phyloP scores from a whole-genome alignment of 2,329 filamentous ascomycete genomes.

The Parastagonospora avenae region DNA sequence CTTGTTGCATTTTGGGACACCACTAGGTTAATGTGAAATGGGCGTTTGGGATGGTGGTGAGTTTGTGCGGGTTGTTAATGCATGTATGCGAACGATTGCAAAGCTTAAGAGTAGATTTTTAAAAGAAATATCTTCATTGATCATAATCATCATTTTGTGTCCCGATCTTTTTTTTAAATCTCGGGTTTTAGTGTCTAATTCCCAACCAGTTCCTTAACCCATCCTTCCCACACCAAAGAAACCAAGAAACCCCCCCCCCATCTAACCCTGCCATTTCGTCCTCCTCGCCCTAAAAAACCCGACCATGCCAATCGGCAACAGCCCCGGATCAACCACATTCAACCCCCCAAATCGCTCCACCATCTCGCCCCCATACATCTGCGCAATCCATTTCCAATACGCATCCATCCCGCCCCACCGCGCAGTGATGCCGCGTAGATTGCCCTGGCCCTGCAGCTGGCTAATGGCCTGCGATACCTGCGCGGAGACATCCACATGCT shows the following conservation, averaged over 20 bases:
- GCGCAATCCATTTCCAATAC: constrained; percentile 46
- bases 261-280: constrained; percentile 40
- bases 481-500: constrained; percentile 23
- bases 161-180: too few relatives aligned
- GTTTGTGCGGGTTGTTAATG: too few relatives aligned
- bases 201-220: too few relatives aligned
- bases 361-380: constrained; percentile 46
- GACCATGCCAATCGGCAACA: constrained; percentile 46
- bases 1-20: too few relatives aligned
- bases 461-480: constrained; percentile 27
- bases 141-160: too few relatives aligned
- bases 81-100: too few relatives aligned
- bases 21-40: too few relatives aligned
- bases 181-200: too few relatives aligned
- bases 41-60: too few relatives aligned
- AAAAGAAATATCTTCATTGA: too few relatives aligned
- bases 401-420: constrained; percentile 36
- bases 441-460: constrained; percentile 24
- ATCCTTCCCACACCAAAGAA: too few relatives aligned
- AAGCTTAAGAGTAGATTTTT: too few relatives aligned
- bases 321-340: constrained; percentile 38
- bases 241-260: neutral
- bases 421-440: constrained; percentile 28
- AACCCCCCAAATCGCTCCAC: constrained; percentile 40
- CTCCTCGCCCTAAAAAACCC: constrained; percentile 40